Evolutionary conservation across 2,329 filamentous ascomycete genomes (phyloP), one percentile per base, ranked within the genome.

Genomic region (Boeremia exigua): DNA sequence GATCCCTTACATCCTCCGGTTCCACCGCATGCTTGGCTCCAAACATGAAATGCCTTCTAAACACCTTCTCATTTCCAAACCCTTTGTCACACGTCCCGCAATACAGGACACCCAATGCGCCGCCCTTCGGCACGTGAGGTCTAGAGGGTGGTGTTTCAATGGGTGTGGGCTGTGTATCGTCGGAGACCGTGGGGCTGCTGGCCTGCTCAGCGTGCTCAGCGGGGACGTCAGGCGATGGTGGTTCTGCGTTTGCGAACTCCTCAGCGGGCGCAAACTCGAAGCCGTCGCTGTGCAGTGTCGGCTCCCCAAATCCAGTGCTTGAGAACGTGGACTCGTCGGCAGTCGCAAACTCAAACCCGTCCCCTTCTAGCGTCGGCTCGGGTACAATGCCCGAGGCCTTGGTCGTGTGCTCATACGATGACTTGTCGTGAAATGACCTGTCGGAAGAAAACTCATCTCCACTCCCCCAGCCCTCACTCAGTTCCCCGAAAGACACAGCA

Each of bases 21-120:
- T 58, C 49, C 28, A 39, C 50, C 2, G 46, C 49, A 37, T 58
- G 55, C 37, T 25, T 54, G 2, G 23, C 15, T 9, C 36, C 34
- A 17, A 58, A 58, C 55, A 58, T 50, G 6, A 58, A 58, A 28
- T 58, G 55, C 40, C 55, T 37, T 23, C 54, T 58, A 12, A 58
- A 58, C 12, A 58, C 55, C 32, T 7, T 54, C 33, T 58, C 55
- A n/a, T 58, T 58, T 2, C 55, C 55, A 34, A 50, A 58, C 7
- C 44, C 50, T 30, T 47, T 54, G n/a, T 58, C 28, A 10, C 55
- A 58, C 3, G 49, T 50, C 11, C 50, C 55, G 19, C 55, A 58
- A 10, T 58, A 58, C 10, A 58, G 25, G 5, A 58, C 49, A 5
- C 55, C 55, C 14, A 58, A 23, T 17, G 55, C 49, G 1, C 32